Percentiles rank a stretch among this genome's conserved stretches.
Evolutionary conservation across 108 stramenopile genomes (phyloP).

Genomic region (Skeletonema potamos): DNA sequence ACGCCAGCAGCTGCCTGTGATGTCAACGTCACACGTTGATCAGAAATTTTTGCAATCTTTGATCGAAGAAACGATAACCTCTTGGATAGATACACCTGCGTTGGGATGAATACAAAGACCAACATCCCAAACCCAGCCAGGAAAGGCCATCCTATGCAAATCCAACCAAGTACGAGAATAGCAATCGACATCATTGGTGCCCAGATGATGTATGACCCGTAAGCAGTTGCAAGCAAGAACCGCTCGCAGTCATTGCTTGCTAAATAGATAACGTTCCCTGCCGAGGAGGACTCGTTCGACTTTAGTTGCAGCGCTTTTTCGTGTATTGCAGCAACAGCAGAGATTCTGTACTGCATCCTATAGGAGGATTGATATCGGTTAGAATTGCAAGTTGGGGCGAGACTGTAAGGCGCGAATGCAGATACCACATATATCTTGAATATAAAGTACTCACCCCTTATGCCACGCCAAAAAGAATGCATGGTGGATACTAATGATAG

Average conservation of each 20-base stretch:
- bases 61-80: constrained; percentile 72
- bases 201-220: constrained; percentile 42
- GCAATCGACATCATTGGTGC: constrained; percentile 44
- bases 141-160: constrained; percentile 64
- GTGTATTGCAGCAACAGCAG: constrained; percentile 58
- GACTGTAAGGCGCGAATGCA: not conserved
- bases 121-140: constrained; percentile 79
- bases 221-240: constrained; percentile 38
- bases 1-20: constrained; percentile 86
- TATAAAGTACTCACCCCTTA: constrained; percentile 19
- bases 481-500: constrained; percentile 50
- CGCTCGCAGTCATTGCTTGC: constrained; percentile 56
- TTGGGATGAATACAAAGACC: constrained; percentile 72
- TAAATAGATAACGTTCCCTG: constrained; percentile 47
- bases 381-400: not conserved
- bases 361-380: not conserved
- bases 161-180: constrained; percentile 34
- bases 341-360: constrained; percentile 52
- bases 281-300: not conserved
- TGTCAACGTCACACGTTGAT: constrained; percentile 79
- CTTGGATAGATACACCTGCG: constrained; percentile 71
- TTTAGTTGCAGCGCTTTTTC: constrained; percentile 42
- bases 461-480: constrained; percentile 47
- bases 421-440: too few relatives aligned
- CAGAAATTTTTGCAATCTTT: constrained; percentile 84